Evolutionary conservation across 2,329 filamentous ascomycete species (phyloP).

Genomic region (Sclerotinia borealis): DNA sequence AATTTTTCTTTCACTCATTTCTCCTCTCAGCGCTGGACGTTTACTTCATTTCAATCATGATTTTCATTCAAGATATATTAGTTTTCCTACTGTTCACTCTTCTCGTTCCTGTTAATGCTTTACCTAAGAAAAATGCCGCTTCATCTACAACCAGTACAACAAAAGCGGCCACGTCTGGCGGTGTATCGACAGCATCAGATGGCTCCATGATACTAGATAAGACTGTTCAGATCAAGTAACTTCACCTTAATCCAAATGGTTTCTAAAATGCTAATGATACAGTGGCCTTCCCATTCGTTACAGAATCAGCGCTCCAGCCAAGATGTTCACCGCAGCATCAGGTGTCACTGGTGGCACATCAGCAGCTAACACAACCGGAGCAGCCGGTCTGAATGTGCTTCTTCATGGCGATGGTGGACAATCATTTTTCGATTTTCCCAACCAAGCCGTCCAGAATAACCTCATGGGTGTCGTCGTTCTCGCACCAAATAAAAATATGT

Average conservation of each 20-base stretch:
- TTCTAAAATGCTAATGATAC: not conserved
- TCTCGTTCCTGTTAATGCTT: slow-evolving; percentile 16
- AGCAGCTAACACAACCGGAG: slow-evolving; percentile 30
- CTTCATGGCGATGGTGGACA: slow-evolving; percentile 55
- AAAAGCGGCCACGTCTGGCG: slow-evolving; percentile 12
- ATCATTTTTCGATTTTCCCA: slow-evolving; percentile 69
- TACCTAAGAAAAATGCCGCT: slow-evolving; percentile 20
- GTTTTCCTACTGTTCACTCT: not conserved
- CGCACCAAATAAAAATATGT: slow-evolving; percentile 48
- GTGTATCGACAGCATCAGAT: slow-evolving; percentile 39
- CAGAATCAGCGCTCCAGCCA: slow-evolving; percentile 48
- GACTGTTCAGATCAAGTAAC: slow-evolving; percentile 48
- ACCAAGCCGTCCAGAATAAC: slow-evolving; percentile 71
- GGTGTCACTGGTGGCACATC: slow-evolving; percentile 42
- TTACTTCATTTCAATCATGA: slow-evolving; percentile 5
- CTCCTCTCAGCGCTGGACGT: slow-evolving; percentile 8
- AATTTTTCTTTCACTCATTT: not conserved
- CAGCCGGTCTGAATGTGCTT: slow-evolving; percentile 49
- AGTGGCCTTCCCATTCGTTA: slow-evolving; percentile 50
- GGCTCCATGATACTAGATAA: slow-evolving; percentile 50
- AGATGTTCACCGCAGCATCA: slow-evolving; percentile 45
- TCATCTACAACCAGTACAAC: not conserved
- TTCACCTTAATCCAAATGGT: slow-evolving; percentile 11
- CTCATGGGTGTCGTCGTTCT: slow-evolving; percentile 70
- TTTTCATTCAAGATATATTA: slow-evolving; percentile 3